phyloP scores from a whole-genome alignment of 306 rosid genomes.

The Echinosophora koreensis region DNA sequence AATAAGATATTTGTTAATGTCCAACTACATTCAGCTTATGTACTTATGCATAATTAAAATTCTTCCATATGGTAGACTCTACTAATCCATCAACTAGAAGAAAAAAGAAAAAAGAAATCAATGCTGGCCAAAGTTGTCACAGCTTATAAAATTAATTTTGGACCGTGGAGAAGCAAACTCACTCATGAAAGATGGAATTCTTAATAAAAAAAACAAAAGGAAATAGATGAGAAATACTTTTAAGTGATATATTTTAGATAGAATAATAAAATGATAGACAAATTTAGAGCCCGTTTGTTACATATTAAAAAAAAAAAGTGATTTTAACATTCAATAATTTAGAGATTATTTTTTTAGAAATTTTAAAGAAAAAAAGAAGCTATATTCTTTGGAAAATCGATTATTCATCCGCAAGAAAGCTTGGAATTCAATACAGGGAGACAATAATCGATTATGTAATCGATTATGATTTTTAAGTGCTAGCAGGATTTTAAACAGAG shows the following conservation, averaged over 20 bases:
- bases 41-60: background rate
- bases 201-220: background rate
- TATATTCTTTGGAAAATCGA: no score
- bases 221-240: background rate
- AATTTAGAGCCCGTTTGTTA: no score
- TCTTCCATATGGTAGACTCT: background rate
- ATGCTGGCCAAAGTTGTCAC: conserved; percentile 19
- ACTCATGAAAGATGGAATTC: background rate
- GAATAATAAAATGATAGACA: background rate
- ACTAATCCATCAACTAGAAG: background rate
- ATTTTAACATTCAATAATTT: no score
- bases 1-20: background rate
- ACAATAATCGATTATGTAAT: no score
- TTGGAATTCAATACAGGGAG: no score
- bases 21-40: background rate
- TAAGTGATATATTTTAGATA: background rate
- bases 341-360: no score
- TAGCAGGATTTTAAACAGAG: no score
- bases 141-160: background rate
- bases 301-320: no score
- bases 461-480: no score
- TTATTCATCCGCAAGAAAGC: no score
- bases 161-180: background rate
- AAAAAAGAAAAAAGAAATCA: background rate
- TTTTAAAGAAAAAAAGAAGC: no score